Evolutionary conservation across 768 basidiomycete species (phyloP).

Genomic region (Kwoniella heveanensis): DNA sequence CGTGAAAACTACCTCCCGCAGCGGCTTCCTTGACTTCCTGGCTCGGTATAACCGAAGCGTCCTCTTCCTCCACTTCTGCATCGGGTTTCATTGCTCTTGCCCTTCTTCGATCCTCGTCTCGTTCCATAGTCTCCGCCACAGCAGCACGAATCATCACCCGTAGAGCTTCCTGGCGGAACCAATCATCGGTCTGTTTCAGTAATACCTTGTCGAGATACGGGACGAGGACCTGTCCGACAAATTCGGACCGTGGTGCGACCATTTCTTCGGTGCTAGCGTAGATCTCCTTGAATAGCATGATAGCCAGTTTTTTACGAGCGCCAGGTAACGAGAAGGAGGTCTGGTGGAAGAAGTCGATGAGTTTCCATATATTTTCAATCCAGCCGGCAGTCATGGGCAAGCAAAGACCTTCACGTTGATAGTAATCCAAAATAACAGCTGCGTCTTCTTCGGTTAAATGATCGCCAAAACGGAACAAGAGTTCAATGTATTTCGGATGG

Average conservation of each 20-base stretch:
- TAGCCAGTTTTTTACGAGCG: conserved; percentile 34
- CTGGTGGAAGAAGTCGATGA: conserved; percentile 48
- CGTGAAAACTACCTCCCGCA: conserved; percentile 40
- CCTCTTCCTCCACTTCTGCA: conserved; percentile 32
- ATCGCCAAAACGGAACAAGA: conserved; percentile 54
- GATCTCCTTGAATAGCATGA: conserved; percentile 49
- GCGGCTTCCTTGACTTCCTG: conserved; percentile 39
- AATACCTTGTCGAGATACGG: conserved; percentile 56
- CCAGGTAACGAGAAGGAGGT: conserved; percentile 11
- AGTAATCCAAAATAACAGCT: conserved; percentile 49
- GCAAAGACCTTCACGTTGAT: conserved; percentile 51
- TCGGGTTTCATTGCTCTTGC: conserved; percentile 20
- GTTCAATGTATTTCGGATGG: conserved; percentile 49
- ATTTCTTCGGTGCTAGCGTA: conserved; percentile 53
- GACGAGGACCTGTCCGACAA: conserved; percentile 54
- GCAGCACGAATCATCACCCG: conserved; percentile 48
- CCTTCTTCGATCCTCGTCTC: conserved; percentile 48
- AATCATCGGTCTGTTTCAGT: conserved; percentile 47
- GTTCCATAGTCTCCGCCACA: conserved; percentile 52
- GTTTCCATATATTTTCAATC: conserved; percentile 54
- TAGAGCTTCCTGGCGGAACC: conserved; percentile 51
- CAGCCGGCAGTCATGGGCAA: conserved; percentile 52
- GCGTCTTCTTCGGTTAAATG: conserved; percentile 52
- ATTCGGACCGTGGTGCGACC: conserved; percentile 38
- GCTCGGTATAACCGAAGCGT: conserved; percentile 35